Conservation (phyloP, 2,329 filamentous ascomycete genomes). For the Colletotrichum simmondsii region DNA sequence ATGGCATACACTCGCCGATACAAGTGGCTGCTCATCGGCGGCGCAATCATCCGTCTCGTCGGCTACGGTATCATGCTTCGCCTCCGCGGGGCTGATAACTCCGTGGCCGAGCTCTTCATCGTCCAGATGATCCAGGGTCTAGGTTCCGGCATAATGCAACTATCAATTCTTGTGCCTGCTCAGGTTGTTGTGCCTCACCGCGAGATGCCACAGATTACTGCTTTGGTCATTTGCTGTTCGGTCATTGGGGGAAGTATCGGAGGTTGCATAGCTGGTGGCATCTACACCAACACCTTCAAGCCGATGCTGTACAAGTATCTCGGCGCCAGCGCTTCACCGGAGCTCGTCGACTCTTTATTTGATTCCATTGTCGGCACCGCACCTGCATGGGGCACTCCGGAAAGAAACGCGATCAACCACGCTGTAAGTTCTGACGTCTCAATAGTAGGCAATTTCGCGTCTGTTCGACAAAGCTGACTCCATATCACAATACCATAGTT, state of each 20-base stretch:
- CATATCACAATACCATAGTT: background rate
- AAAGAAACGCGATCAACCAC: conserved; percentile 17
- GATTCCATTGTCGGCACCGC: conserved; percentile 20
- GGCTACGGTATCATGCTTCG: conserved; percentile 45
- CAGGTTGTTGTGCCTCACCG: conserved; percentile 41
- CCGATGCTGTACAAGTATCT: conserved; percentile 14
- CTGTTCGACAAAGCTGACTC: too few relatives aligned
- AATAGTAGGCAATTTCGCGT: background rate
- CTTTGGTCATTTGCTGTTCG: conserved; percentile 43
- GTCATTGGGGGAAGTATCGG: conserved; percentile 46
- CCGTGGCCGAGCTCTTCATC: conserved; percentile 48
- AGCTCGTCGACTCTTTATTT: conserved; percentile 21
- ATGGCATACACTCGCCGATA: conserved; percentile 46
- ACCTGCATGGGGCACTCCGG: conserved; percentile 21
- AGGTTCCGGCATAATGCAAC: conserved; percentile 41
- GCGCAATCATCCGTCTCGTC: conserved; percentile 44
- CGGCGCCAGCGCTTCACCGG: background rate
- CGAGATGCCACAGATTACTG: conserved; percentile 45
- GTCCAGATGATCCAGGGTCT: conserved; percentile 48
- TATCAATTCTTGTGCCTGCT: conserved; percentile 45
- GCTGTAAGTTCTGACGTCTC: conserved; percentile 4
- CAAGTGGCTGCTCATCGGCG: conserved; percentile 44
- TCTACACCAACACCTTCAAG: conserved; percentile 47
- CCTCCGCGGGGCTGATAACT: conserved; percentile 43
- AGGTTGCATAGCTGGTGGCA: conserved; percentile 41